phyloP scores from a whole-genome alignment of 2,329 filamentous ascomycete genomes.

The Ophiostoma australiae region DNA sequence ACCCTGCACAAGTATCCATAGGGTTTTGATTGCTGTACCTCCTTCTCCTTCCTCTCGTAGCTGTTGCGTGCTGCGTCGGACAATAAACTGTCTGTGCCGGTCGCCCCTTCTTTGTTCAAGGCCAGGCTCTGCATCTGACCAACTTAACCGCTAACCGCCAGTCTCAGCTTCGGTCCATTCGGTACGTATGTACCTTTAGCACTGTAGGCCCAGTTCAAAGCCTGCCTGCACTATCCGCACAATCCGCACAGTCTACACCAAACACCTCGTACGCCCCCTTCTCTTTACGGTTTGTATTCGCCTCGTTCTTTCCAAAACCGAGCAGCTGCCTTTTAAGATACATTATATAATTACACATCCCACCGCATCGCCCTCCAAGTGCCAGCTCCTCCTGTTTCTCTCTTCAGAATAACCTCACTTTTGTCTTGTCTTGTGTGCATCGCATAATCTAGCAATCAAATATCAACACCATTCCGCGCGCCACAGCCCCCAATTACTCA shows the following conservation, averaged over 20 bases:
- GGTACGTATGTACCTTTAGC: neutral
- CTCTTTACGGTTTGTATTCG: neutral
- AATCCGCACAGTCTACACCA: neutral
- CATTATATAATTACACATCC: neutral
- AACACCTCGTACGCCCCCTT: neutral
- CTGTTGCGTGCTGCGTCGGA: neutral
- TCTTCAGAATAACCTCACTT: neutral
- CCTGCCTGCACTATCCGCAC: neutral
- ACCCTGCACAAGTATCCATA: no score
- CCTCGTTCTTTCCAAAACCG: neutral
- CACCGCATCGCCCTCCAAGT: neutral
- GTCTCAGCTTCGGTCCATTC: constrained; percentile 4
- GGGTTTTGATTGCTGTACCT: neutral
- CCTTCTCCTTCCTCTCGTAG: neutral
- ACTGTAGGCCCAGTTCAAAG: no score
- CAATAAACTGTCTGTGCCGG: neutral
- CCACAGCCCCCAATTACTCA: neutral
- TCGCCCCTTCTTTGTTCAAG: constrained; percentile 5
- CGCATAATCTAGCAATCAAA: neutral
- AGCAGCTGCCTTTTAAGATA: neutral
- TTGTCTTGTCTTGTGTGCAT: neutral
- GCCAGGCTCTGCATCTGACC: neutral
- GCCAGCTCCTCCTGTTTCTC: neutral
- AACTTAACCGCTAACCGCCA: neutral
- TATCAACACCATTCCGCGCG: neutral